These are phyloP conservation scores for Penicillium ochrochloron DNA, from an alignment of 495 filamentous ascomycete species.

Conservation along the genomic window DNA sequence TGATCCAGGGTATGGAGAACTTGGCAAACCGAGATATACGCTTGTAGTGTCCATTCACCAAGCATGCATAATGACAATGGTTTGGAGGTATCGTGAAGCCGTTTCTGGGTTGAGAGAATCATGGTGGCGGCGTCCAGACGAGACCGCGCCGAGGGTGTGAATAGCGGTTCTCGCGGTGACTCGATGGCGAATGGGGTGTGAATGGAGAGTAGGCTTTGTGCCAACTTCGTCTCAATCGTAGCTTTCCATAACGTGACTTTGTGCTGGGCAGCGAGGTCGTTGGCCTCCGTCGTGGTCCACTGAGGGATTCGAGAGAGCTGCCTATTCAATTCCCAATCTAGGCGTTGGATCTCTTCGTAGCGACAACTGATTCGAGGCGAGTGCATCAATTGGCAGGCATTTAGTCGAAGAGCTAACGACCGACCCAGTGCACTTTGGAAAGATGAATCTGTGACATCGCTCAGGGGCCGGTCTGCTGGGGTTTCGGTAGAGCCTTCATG, in stretches of 20 bases:
- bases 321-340: constrained; percentile 47
- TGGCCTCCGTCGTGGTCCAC: constrained; percentile 34
- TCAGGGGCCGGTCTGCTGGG: constrained; percentile 35
- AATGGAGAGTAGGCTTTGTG: constrained; percentile 43
- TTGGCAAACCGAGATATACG: constrained; percentile 45
- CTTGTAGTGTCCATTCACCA: constrained; percentile 49
- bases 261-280: constrained; percentile 33
- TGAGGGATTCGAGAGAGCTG: constrained; percentile 43
- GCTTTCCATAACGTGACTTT: constrained; percentile 41
- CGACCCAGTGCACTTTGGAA: constrained; percentile 40
- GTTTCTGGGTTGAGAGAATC: constrained; percentile 45
- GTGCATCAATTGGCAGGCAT: constrained; percentile 46
- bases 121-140: constrained; percentile 46
- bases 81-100: constrained; percentile 39
- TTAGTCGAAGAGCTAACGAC: constrained; percentile 45
- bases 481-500: constrained; percentile 41
- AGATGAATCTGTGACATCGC: constrained; percentile 45
- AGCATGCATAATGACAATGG: constrained; percentile 44
- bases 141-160: constrained; percentile 44
- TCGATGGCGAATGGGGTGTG: constrained; percentile 53
- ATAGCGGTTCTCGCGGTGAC: constrained; percentile 40
- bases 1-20: constrained; percentile 36
- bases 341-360: constrained; percentile 49
- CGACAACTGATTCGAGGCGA: constrained; percentile 48
- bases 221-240: constrained; percentile 43